Evolutionary conservation across 139 green algal genomes (phyloP).

Genomic region (Closterium sp.): DNA sequence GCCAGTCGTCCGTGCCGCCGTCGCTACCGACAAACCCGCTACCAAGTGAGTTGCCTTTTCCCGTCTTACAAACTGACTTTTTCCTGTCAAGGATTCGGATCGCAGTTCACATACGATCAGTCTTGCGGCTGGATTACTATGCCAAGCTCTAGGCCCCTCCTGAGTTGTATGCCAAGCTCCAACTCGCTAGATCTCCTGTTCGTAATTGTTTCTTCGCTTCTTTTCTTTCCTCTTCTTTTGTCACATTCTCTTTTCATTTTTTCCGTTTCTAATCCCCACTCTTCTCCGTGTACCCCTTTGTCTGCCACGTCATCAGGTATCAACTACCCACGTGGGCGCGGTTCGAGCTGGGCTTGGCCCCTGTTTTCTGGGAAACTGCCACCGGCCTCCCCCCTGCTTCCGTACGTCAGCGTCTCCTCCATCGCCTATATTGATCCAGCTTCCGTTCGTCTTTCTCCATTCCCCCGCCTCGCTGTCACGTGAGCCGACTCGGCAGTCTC

Average conservation of each 20-base stretch:
- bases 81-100: background rate
- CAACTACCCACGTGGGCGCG: constrained; percentile 44
- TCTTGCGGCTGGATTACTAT: background rate
- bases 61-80: no score
- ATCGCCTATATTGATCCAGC: background rate
- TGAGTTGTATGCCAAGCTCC: no score
- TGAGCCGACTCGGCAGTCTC: no score
- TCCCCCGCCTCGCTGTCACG: background rate
- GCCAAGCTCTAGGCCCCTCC: background rate
- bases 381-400: constrained; percentile 20
- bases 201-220: background rate
- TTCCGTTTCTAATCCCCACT: no score
- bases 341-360: constrained; percentile 50
- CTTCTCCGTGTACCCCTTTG: no score
- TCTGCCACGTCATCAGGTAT: constrained; percentile 21
- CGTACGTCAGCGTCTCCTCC: background rate
- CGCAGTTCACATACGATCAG: background rate
- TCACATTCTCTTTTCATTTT: no score
- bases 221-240: background rate
- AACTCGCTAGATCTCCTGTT: background rate
- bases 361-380: constrained; percentile 53
- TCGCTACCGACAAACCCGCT: background rate
- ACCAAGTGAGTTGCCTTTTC: background rate
- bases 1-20: background rate
- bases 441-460: background rate